Evolutionary conservation across 192 early-diverging fungal species (phyloP).

Genomic region (Pilobolus umbonatus): DNA sequence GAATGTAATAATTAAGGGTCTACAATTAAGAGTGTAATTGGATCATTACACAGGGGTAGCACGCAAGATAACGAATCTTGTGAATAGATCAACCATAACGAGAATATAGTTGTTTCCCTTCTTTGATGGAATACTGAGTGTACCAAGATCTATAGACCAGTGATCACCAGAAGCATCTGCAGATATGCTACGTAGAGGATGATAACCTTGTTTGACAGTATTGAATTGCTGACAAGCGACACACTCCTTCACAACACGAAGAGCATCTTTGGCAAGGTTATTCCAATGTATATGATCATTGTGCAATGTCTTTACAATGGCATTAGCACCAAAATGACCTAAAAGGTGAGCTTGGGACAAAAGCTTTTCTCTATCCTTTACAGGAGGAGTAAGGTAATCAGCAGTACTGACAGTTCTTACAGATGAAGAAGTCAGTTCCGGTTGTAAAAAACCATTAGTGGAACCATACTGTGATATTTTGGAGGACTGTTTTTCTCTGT

Average conservation of each 20-base stretch:
- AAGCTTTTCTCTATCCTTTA: neutral
- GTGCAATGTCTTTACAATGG: neutral
- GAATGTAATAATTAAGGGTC: no score
- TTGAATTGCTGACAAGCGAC: neutral
- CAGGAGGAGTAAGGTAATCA: neutral
- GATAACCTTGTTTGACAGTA: neutral
- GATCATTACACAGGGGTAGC: no score
- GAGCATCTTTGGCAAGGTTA: neutral
- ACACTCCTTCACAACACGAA: neutral
- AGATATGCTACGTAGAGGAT: neutral
- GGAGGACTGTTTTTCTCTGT: no score
- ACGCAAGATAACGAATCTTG: constrained; percentile 20
- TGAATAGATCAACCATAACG: constrained; percentile 30
- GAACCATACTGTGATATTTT: neutral
- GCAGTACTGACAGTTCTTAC: neutral
- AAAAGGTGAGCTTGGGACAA: neutral
- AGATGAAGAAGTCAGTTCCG: no score
- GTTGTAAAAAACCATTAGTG: no score
- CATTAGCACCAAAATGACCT: neutral
- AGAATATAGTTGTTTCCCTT: neutral
- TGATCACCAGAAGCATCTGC: neutral
- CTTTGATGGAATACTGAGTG: neutral
- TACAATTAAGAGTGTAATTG: no score
- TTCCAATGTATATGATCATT: neutral
- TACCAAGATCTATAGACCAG: neutral